These are phyloP conservation scores for Ilyonectria destructans DNA, from an alignment of 2,329 filamentous ascomycete genomes.

Conservation along the genomic window DNA sequence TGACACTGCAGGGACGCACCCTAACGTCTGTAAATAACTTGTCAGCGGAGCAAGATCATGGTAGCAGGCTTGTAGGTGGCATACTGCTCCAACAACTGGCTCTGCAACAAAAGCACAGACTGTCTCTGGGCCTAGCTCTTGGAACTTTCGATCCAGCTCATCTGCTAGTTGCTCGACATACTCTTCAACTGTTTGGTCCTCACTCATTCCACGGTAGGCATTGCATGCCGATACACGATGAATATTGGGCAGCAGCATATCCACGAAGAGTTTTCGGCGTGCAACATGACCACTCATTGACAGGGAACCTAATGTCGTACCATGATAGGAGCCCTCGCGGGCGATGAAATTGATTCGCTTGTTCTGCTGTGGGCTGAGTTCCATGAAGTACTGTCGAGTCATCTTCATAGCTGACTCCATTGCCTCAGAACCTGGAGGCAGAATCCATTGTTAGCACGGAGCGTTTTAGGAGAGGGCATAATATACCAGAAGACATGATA, in stretches of 20 bases:
- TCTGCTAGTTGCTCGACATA: conserved; percentile 53
- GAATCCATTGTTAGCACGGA: background rate
- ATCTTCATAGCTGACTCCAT: conserved; percentile 64
- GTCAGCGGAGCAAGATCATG: background rate
- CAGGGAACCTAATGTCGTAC: conserved; percentile 78
- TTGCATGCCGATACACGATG: conserved; percentile 44
- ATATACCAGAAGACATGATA: conserved; percentile 56
- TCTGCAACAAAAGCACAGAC: conserved; percentile 83
- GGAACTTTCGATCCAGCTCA: conserved; percentile 79
- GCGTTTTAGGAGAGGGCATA: too few species aligned
- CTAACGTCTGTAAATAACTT: conserved; percentile 47
- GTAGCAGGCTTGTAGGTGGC: background rate
- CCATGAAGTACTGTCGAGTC: conserved; percentile 62
- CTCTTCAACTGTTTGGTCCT: conserved; percentile 52
- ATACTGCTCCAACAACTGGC: conserved; percentile 77
- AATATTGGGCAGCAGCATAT: conserved; percentile 41
- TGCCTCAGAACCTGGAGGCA: conserved; percentile 63
- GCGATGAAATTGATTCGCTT: conserved; percentile 77
- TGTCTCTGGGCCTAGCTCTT: conserved; percentile 73
- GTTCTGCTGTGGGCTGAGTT: conserved; percentile 63
- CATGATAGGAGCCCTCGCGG: conserved; percentile 79
- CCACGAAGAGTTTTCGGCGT: conserved; percentile 42
- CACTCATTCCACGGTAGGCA: conserved; percentile 31
- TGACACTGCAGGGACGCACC: conserved; percentile 9
- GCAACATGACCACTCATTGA: conserved; percentile 63